phyloP scores from a whole-genome alignment of 1,284 basidiomycete species.

The Volvariella surrecta region DNA sequence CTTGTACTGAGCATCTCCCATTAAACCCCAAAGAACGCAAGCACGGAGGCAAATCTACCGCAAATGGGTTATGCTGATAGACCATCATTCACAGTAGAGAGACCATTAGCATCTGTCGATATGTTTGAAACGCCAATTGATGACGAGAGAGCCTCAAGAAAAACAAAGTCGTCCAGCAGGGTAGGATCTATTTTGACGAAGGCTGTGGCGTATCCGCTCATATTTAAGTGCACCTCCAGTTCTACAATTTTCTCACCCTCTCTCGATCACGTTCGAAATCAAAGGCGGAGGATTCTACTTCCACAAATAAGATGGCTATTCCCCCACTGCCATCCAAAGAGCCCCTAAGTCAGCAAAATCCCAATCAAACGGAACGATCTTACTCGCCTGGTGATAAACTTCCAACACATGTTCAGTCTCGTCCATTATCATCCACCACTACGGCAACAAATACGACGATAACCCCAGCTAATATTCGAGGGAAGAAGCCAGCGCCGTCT shows the following conservation, averaged over 20 bases:
- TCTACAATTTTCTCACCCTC: conserved; percentile 42
- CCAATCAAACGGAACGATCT: conserved; percentile 2
- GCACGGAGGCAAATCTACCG: too few species aligned
- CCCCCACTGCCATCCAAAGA: conserved; percentile 15
- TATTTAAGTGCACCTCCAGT: conserved; percentile 20
- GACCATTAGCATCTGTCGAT: conserved; percentile 9
- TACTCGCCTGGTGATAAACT: conserved; percentile 35
- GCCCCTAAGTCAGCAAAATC: neutral
- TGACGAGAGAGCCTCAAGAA: conserved; percentile 28
- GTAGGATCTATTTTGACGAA: conserved; percentile 19
- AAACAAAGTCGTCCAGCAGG: conserved; percentile 31
- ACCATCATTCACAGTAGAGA: conserved; percentile 8
- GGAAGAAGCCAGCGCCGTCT: conserved; percentile 20
- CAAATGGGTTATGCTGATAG: conserved; percentile 23
- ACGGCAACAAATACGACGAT: conserved; percentile 50
- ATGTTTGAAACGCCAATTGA: conserved; percentile 16
- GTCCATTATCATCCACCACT: conserved; percentile 57
- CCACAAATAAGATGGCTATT: conserved; percentile 5
- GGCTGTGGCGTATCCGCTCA: conserved; percentile 8
- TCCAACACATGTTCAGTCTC: conserved; percentile 39
- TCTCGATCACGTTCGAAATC: conserved; percentile 44
- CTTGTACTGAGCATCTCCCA: too few species aligned
- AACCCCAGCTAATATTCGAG: conserved; percentile 41
- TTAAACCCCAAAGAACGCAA: too few species aligned
- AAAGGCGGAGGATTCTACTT: conserved; percentile 17